Percentiles rank a stretch among this genome's conserved stretches.
Evolutionary conservation across 345 rosid genomes (phyloP).

Genomic region (Sonneratia alba): DNA sequence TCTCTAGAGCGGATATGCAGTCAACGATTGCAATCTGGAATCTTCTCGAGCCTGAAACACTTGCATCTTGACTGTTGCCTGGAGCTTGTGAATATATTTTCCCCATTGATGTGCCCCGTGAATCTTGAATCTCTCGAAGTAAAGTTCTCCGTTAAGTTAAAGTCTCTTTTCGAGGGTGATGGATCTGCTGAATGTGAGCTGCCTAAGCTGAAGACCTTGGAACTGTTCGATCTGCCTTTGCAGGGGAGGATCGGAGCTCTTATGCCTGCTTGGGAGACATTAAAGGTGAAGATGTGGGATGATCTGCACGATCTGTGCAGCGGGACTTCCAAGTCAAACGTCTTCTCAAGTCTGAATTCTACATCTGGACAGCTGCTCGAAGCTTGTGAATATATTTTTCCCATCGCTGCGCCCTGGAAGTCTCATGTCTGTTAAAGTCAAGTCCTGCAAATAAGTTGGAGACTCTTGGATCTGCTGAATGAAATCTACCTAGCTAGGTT

Average conservation of each 20-base stretch:
- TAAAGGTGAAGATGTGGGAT: not conserved
- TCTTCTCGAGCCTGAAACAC: too few relatives aligned
- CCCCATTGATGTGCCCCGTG: too few relatives aligned
- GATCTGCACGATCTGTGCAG: not conserved
- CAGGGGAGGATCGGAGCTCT: slow-evolving; percentile 13
- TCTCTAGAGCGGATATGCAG: slow-evolving; percentile 9
- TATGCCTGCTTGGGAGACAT: slow-evolving; percentile 1
- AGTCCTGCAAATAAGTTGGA: slow-evolving; percentile 32
- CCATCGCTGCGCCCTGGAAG: slow-evolving; percentile 15
- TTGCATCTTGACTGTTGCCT: too few relatives aligned
- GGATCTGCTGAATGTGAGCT: slow-evolving; percentile 3
- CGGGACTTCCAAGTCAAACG: not conserved
- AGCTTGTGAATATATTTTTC: slow-evolving; percentile 19
- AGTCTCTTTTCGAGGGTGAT: slow-evolving; percentile 11
- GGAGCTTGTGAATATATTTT: too few relatives aligned
- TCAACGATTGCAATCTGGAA: not conserved
- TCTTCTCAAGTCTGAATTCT: not conserved
- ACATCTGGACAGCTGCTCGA: slow-evolving; percentile 8
- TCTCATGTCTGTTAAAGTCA: slow-evolving; percentile 26
- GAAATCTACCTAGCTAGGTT: slow-evolving; percentile 11
- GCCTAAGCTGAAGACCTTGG: slow-evolving; percentile 17
- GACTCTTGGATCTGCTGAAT: slow-evolving; percentile 8
- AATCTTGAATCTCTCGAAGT: too few relatives aligned
- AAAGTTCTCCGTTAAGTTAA: slow-evolving; percentile 8
- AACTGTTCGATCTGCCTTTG: slow-evolving; percentile 33